Conservation (phyloP, 805 yeast genomes). For the Suhomyces pyralidae region DNA sequence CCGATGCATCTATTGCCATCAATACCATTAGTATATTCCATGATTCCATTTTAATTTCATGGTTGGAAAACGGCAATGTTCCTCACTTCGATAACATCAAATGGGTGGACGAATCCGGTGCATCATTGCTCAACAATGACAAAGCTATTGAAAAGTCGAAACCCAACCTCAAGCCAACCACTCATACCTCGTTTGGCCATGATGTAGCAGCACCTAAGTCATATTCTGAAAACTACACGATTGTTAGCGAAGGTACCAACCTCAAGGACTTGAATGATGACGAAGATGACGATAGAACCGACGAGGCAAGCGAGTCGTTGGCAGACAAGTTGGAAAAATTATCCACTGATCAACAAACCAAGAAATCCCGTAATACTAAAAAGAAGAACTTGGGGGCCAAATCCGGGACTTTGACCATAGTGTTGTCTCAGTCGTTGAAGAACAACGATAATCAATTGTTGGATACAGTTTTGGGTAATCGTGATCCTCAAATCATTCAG, state of each 20-base stretch:
- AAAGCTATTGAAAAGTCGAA: conserved; percentile 32
- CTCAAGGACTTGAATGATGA: conserved; percentile 51
- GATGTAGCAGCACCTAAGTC: conserved; percentile 52
- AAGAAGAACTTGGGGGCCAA: conserved; percentile 51
- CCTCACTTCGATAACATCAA: conserved; percentile 55
- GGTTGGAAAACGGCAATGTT: conserved; percentile 61
- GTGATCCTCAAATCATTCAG: conserved; percentile 49
- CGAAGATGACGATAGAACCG: conserved; percentile 26
- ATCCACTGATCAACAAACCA: conserved; percentile 20
- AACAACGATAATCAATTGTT: conserved; percentile 83
- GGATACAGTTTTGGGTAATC: conserved; percentile 71
- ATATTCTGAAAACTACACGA: conserved; percentile 60
- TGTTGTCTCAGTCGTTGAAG: conserved; percentile 84
- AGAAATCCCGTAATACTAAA: conserved; percentile 26
- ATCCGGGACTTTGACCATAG: conserved; percentile 62
- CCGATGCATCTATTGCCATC: conserved; percentile 26
- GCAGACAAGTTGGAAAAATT: conserved; percentile 53
- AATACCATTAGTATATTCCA: conserved; percentile 29
- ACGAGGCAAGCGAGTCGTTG: conserved; percentile 42
- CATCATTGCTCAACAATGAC: conserved; percentile 21
- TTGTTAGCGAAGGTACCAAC: conserved; percentile 63
- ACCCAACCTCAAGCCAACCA: conserved; percentile 40
- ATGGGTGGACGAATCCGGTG: conserved; percentile 41
- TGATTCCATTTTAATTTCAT: conserved; percentile 44
- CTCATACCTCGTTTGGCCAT: conserved; percentile 45